A percentile compares a stretch with the other conserved stretches of the same genome.
Evolutionary conservation across 805 yeast genomes (phyloP).

Genomic region (Isabelozyma rhagii): DNA sequence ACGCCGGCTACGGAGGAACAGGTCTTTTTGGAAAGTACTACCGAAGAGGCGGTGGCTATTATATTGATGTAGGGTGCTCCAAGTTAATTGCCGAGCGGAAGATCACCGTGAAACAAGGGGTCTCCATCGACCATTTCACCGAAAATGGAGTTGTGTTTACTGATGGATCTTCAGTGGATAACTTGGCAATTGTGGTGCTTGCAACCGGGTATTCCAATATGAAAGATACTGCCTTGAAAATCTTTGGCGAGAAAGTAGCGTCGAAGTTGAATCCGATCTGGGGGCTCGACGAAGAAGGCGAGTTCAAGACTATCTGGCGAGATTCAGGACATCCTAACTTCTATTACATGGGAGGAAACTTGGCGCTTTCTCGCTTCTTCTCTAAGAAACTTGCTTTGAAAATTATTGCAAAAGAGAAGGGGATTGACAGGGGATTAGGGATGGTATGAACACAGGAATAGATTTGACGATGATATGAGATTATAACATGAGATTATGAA

Average conservation of each 20-base stretch:
- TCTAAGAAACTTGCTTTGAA: slow-evolving; percentile 40
- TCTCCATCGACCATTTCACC: slow-evolving; percentile 28
- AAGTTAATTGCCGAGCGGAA: slow-evolving; percentile 36
- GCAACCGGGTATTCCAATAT: slow-evolving; percentile 45
- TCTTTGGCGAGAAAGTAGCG: slow-evolving; percentile 36
- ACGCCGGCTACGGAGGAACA: slow-evolving; percentile 41
- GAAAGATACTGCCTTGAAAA: slow-evolving; percentile 37
- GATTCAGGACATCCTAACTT: slow-evolving; percentile 37
- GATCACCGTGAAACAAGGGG: slow-evolving; percentile 34
- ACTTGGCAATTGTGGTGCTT: slow-evolving; percentile 38
- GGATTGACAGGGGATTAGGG: background rate
- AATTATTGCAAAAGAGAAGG: slow-evolving; percentile 28
- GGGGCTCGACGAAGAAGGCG: slow-evolving; percentile 45
- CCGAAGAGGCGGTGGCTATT: slow-evolving; percentile 46
- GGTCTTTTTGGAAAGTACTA: slow-evolving; percentile 39
- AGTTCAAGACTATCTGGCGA: slow-evolving; percentile 35
- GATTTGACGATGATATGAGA: too few relatives aligned
- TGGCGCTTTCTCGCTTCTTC: slow-evolving; percentile 35
- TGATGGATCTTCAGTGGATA: slow-evolving; percentile 34
- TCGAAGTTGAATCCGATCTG: slow-evolving; percentile 35
- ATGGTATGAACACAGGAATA: too few relatives aligned
- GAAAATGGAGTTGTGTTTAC: slow-evolving; percentile 36
- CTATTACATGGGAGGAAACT: slow-evolving; percentile 43
- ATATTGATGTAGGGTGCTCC: slow-evolving; percentile 45
- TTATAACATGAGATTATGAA: too few relatives aligned